Evolutionary conservation across 257 asterid species (phyloP).

Genomic region (Agastache rugosa): DNA sequence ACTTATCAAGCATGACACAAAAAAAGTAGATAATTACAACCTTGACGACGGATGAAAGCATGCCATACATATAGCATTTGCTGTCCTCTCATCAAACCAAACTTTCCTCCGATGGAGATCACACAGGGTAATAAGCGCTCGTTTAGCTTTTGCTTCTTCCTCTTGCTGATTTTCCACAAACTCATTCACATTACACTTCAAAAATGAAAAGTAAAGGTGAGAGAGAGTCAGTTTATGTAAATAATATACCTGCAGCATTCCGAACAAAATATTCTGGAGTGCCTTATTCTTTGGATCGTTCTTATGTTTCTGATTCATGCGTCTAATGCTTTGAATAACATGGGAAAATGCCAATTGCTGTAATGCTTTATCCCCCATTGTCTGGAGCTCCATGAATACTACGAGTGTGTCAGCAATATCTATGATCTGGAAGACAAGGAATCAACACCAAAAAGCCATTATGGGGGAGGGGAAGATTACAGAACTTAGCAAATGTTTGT

Average conservation of each 20-base stretch:
- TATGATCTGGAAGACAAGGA: constrained; percentile 53
- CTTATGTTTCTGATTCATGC: constrained; percentile 92
- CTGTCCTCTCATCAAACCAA: constrained; percentile 92
- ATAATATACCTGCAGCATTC: constrained; percentile 78
- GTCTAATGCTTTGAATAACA: constrained; percentile 65
- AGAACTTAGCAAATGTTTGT: not conserved
- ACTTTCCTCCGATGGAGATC: constrained; percentile 88
- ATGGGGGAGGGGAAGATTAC: constrained; percentile 6
- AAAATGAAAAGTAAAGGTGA: not conserved
- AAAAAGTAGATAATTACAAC: constrained; percentile 37
- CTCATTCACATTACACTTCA: constrained; percentile 26
- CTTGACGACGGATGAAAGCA: constrained; percentile 83
- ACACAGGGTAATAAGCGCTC: constrained; percentile 74
- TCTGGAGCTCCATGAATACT: constrained; percentile 93
- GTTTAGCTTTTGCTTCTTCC: constrained; percentile 84
- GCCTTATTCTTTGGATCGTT: constrained; percentile 76
- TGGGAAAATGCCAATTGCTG: constrained; percentile 75
- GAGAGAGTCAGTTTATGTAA: constrained; percentile 34
- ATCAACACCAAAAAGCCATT: constrained; percentile 24
- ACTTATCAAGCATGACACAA: constrained; percentile 1
- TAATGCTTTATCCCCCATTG: constrained; percentile 69
- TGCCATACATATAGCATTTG: constrained; percentile 87
- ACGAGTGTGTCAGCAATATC: constrained; percentile 67
- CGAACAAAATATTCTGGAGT: constrained; percentile 75
- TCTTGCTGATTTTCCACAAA: constrained; percentile 65